phyloP scores from a whole-genome alignment of 768 basidiomycete genomes.

The Pleurotus giganteus region DNA sequence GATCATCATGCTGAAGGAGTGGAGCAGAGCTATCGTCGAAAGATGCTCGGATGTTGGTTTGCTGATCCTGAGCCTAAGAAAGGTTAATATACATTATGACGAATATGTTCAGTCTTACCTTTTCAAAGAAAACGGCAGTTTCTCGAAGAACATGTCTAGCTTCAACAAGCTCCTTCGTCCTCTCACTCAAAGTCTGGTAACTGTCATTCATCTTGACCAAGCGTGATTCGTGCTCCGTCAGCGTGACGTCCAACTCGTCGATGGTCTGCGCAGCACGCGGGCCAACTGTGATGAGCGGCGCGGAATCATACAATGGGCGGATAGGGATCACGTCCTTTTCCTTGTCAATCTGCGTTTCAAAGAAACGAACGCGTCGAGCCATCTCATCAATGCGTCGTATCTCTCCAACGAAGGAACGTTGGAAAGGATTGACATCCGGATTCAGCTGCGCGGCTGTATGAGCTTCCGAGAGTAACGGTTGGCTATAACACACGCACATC shows the following conservation, averaged over 20 bases:
- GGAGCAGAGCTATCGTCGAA: constrained; percentile 92
- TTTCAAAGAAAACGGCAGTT: constrained; percentile 95
- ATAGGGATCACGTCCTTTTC: constrained; percentile 81
- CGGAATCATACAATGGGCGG: constrained; percentile 83
- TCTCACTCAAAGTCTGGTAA: constrained; percentile 85
- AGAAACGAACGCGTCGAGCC: constrained; percentile 92
- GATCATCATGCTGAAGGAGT: constrained; percentile 88
- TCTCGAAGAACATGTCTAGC: constrained; percentile 93
- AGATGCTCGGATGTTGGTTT: constrained; percentile 79
- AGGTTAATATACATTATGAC: constrained; percentile 14
- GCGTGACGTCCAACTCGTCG: constrained; percentile 87
- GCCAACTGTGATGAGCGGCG: constrained; percentile 84
- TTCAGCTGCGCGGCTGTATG: constrained; percentile 62
- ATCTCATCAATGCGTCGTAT: constrained; percentile 95
- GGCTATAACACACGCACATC: constrained; percentile 57
- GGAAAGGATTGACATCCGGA: constrained; percentile 93
- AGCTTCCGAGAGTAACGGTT: not conserved
- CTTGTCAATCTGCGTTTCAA: constrained; percentile 79
- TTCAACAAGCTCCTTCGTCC: constrained; percentile 85
- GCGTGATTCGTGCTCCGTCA: constrained; percentile 83
- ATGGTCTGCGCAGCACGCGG: constrained; percentile 91
- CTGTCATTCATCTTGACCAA: constrained; percentile 89
- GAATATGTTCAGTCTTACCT: constrained; percentile 41
- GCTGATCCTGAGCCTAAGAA: constrained; percentile 71
- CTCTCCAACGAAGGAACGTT: constrained; percentile 96